A percentile compares a stretch with the other conserved stretches of the same genome.
Evolutionary conservation across 371 early-diverging fungal species (phyloP).

Genomic region (Mortierella sp.): DNA sequence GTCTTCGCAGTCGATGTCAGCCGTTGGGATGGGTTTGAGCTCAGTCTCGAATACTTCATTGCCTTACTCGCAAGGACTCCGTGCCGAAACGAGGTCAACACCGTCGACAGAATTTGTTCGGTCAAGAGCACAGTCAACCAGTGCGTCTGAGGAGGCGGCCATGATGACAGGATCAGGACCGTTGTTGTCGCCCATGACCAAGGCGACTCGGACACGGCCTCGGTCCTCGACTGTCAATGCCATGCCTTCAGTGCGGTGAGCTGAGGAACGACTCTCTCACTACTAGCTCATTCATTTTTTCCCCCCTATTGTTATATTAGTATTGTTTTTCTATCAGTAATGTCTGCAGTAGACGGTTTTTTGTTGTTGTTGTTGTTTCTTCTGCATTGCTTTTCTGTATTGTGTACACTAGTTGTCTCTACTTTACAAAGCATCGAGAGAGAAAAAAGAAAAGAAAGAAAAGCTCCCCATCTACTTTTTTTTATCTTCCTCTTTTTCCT

Average conservation of each 20-base stretch:
- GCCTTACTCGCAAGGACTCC: no score
- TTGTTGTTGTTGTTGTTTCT: not conserved
- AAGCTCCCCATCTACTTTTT: no score
- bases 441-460: no score
- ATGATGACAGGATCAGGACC: no score
- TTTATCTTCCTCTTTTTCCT: no score
- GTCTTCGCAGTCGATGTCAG: constrained; percentile 15
- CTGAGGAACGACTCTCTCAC: not conserved
- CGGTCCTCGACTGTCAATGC: constrained; percentile 26
- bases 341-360: not conserved
- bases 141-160: no score
- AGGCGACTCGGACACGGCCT: constrained; percentile 11
- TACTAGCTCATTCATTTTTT: not conserved
- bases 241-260: not conserved
- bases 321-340: not conserved
- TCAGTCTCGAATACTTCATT: not conserved
- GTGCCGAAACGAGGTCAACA: no score
- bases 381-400: not conserved
- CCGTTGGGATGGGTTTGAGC: not conserved
- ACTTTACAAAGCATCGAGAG: no score
- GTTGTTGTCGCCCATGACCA: not conserved
- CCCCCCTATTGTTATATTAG: not conserved
- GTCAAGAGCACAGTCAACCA: no score
- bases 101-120: no score
- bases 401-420: no score